A percentile compares a stretch with the other conserved stretches of the same genome.
These are phyloP conservation scores for Talaromyces sp. DNA, from an alignment of 2,329 filamentous ascomycete genomes.

Conservation along the genomic window DNA sequence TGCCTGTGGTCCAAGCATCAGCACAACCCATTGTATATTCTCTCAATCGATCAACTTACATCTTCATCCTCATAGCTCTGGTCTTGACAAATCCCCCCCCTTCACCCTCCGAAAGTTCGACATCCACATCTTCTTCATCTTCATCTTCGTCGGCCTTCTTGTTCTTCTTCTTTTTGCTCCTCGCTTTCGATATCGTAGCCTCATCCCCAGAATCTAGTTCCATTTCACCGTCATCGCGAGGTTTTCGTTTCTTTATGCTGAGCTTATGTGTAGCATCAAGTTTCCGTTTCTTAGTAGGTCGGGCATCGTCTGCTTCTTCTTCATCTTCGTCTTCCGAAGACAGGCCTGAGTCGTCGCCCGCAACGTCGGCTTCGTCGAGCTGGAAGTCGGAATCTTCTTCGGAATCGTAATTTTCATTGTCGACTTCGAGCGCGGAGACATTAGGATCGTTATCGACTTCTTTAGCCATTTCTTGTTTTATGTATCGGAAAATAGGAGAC, in stretches of 20 bases:
- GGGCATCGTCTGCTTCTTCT: slow-evolving; percentile 22
- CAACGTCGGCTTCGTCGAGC: slow-evolving; percentile 28
- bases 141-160: slow-evolving; percentile 29
- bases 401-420: slow-evolving; percentile 37
- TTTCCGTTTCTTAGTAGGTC: slow-evolving; percentile 39
- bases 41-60: slow-evolving; percentile 31
- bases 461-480: background rate
- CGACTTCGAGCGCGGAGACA: slow-evolving; percentile 23
- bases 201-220: slow-evolving; percentile 57
- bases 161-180: slow-evolving; percentile 39
- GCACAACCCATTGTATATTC: background rate
- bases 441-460: slow-evolving; percentile 1
- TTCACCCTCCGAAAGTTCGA: slow-evolving; percentile 38
- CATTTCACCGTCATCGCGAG: slow-evolving; percentile 27
- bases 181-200: slow-evolving; percentile 51
- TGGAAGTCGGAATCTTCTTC: slow-evolving; percentile 49
- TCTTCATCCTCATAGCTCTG: slow-evolving; percentile 50
- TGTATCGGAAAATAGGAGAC: too few species aligned
- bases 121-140: slow-evolving; percentile 38
- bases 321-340: slow-evolving; percentile 35
- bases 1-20: slow-evolving; percentile 30
- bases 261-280: slow-evolving; percentile 25
- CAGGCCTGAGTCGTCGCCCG: slow-evolving; percentile 33
- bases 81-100: slow-evolving; percentile 54
- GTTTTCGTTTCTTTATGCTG: slow-evolving; percentile 24